A percentile compares a stretch with the other conserved stretches of the same genome.
These are phyloP conservation scores for Moesziomyces sp. DNA, from an alignment of 1,284 basidiomycete species.

Conservation along the genomic window DNA sequence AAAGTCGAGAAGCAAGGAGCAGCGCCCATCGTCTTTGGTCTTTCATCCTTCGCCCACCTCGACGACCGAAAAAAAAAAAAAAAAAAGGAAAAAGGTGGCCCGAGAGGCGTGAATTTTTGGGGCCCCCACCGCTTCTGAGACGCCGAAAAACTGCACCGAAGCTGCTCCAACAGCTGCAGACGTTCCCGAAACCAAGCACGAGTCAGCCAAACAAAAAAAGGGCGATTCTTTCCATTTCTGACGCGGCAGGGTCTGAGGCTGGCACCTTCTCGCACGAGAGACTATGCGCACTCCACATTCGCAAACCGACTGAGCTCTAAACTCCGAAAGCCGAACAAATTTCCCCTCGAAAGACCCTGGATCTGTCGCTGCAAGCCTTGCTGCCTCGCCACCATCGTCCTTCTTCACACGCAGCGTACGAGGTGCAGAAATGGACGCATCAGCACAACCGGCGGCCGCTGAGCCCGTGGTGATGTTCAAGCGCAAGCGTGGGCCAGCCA, in stretches of 20 bases:
- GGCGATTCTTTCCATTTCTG: constrained; percentile 3
- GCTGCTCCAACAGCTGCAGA: too few relatives aligned
- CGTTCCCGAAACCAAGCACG: not conserved
- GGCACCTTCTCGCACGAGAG: constrained; percentile 21
- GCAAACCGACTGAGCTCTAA: constrained; percentile 11
- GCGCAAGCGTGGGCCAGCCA: constrained; percentile 30
- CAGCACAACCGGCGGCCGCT: constrained; percentile 1
- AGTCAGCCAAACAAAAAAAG: constrained; percentile 11
- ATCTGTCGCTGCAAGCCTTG: not conserved
- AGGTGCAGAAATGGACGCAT: constrained; percentile 4
- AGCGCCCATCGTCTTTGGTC: constrained; percentile 1
- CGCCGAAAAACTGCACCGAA: not conserved
- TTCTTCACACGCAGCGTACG: not conserved
- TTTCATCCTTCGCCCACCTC: constrained; percentile 7
- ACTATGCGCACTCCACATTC: constrained; percentile 3
- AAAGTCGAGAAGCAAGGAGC: constrained; percentile 42
- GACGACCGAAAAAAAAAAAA: constrained; percentile 1
- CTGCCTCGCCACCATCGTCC: constrained; percentile 6
- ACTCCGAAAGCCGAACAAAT: constrained; percentile 29
- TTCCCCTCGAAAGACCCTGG: constrained; percentile 3
- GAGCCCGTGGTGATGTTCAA: constrained; percentile 31
- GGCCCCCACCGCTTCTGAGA: too few relatives aligned
- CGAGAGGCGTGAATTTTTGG: not conserved
- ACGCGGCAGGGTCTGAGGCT: constrained; percentile 14
- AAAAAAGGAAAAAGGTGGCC: not conserved